Evolutionary conservation across 495 filamentous ascomycete species (phyloP), one percentile per base, ranked within the genome.

Genomic region (Gamarada debralockiae): DNA sequence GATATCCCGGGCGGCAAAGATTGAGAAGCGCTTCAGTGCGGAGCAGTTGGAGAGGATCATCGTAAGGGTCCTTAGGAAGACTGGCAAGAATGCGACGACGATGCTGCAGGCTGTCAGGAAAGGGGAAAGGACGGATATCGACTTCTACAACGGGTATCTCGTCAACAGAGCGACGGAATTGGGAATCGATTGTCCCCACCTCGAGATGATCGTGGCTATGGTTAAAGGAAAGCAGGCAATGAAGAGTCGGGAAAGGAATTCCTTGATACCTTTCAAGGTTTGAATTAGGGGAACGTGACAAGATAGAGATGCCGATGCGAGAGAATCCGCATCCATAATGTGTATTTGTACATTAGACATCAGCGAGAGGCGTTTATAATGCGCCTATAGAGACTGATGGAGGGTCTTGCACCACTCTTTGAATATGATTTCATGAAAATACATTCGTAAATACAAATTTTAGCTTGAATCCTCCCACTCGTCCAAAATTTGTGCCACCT

Each of bases 1-100:
- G 63, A 65, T 92, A 25, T 74, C 78, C 23, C 37, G 17, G 1
- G 5, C 49, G 7, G 27, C 50, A 8, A 34, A 50, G 7, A n/a
- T 38, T 10, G 45, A 55, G 15, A 17, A 40, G 10, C 13, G 39
- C 14, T 58, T 64, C 22, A 47, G 27, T 33, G 18, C 31, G 1
- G 12, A 47, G 15, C 49, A 40, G 13, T 18, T 64, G 12, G 47
- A 57, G 17, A n/a, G 18, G 1, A 22, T 44, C 13, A 44, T 57
- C n/a, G 7, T 56, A 7, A 21, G 13, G 1, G 29, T 25, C 21
- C 8, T 53, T 2, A 40, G 21, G 4, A 53, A 43, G 25, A 39
- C 48, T 17, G 50, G 49, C 10, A 42, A 36, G 5, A 57, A 53
- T 34, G 1, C 36, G 5, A 48, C 54, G 8, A 33, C 51, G 8